phyloP scores from a whole-genome alignment of 805 yeast genomes.

The Wickerhamiella cacticola region DNA sequence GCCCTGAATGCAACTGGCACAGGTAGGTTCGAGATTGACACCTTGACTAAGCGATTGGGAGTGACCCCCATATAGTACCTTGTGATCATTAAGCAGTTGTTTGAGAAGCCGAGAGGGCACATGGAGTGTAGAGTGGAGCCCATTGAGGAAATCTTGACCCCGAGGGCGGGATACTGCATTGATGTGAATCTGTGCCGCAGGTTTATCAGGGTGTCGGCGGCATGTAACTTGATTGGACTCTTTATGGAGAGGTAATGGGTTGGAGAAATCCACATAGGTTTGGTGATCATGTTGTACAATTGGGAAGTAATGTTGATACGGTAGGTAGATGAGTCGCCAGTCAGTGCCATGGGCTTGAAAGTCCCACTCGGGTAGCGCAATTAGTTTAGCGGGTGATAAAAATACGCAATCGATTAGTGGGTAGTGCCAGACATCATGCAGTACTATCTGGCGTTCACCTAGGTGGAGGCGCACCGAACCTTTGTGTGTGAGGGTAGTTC shows the following conservation, averaged over 20 bases:
- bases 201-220: too few relatives aligned
- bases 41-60: neutral
- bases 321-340: neutral
- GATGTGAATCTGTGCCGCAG: neutral
- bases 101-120: neutral
- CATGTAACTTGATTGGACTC: too few relatives aligned
- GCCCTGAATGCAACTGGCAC: neutral
- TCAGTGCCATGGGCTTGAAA: neutral
- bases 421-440: neutral
- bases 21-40: neutral
- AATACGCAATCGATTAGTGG: neutral
- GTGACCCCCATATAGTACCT: neutral
- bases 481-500: neutral
- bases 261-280: neutral
- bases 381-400: neutral
- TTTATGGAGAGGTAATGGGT: too few relatives aligned
- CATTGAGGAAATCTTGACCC: neutral
- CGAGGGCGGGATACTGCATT: neutral
- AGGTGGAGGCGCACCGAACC: neutral
- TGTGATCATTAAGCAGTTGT: neutral
- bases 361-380: neutral
- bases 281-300: neutral
- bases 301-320: neutral
- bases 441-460: neutral
- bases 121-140: neutral